Percentiles rank a stretch among this genome's conserved stretches.
Evolutionary conservation across 257 asterid genomes (phyloP).

Genomic region (Primulina tabacum): DNA sequence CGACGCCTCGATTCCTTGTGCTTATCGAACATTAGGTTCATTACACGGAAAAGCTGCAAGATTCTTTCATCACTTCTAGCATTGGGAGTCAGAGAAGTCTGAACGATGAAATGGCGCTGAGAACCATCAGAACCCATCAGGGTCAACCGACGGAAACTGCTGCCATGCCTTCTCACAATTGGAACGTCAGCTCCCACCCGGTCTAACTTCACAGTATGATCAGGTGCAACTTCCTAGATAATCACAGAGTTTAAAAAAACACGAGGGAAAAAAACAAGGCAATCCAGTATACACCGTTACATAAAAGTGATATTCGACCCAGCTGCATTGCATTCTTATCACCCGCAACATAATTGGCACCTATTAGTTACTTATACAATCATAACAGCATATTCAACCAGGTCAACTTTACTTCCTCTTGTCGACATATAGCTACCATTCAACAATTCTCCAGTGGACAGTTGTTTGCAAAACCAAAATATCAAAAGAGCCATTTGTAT

Average conservation of each 20-base stretch:
- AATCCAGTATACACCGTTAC: neutral
- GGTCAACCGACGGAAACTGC: slow-evolving; percentile 97
- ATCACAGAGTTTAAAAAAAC: too few species aligned
- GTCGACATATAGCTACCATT: neutral
- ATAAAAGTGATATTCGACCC: neutral
- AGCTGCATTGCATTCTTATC: neutral
- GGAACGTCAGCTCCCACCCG: slow-evolving; percentile 97
- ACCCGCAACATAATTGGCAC: neutral
- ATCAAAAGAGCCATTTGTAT: neutral
- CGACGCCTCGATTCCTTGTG: slow-evolving; percentile 98
- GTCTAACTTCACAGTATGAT: slow-evolving; percentile 95
- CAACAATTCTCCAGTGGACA: neutral
- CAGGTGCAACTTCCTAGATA: slow-evolving; percentile 83
- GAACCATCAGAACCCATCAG: slow-evolving; percentile 98
- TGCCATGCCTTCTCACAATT: slow-evolving; percentile 95
- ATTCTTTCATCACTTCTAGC: slow-evolving; percentile 99
- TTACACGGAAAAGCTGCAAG: slow-evolving; percentile 94
- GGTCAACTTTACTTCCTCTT: neutral
- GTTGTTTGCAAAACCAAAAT: neutral
- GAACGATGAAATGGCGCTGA: slow-evolving; percentile 96
- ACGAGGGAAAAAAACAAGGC: neutral
- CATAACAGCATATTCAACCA: neutral
- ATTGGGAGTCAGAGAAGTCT: slow-evolving; percentile 98
- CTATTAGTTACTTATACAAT: neutral
- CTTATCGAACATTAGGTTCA: slow-evolving; percentile 97